Evolutionary conservation across 164 flowering plant genomes (phyloP), one percentile per base, ranked within the genome.

Genomic region (Macadamia tetraphylla): DNA sequence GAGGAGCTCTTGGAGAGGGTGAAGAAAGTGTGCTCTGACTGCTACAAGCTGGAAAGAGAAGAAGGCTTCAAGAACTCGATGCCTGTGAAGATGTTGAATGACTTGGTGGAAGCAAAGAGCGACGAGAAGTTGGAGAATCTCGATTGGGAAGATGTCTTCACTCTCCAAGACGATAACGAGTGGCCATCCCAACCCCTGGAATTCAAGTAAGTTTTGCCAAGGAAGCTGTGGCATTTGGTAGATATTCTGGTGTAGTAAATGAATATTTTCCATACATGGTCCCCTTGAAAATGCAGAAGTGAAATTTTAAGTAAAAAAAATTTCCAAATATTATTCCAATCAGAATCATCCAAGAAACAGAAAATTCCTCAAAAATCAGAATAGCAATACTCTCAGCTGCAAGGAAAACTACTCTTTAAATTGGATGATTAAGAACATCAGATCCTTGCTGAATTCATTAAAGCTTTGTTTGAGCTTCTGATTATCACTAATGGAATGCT

Each of bases 111-210:
- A 32, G 80, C 77, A 57, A 80, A 82, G 58, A 74, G 71, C n/a
- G 79, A 66, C 1, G 79, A 73, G 31, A 84, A 76, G 65, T 29
- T 86, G 63, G 89, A 91, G 66, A 72, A 81, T 71, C 68, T 84
- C 14, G 98, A 92, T 58, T 90, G 96, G 98, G 98, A 92, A 63
- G 98, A 92, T 81, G 93, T 82, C n/a, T 68, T 88, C 79, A 75
- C 75, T 67, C 89, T 90, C 68, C 65, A 70, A 1, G 91, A 90
- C 44, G 82, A 85, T 52, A 77, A 77, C 56, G 84, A 87, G 29
- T 87, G 96, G 94, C 92, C 92, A 3, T 66, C 81, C 0, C 59
- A 75, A 30, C 78, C 82, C 29, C 76, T 78, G 0, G 82, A 77
- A 44, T 92, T 88, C 92, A 87, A 82, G 98, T 92, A 84, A 76